These are phyloP conservation scores for Phytopythium cucurbitacearum DNA, from an alignment of 352 stramenopile species.

Conservation along the genomic window DNA sequence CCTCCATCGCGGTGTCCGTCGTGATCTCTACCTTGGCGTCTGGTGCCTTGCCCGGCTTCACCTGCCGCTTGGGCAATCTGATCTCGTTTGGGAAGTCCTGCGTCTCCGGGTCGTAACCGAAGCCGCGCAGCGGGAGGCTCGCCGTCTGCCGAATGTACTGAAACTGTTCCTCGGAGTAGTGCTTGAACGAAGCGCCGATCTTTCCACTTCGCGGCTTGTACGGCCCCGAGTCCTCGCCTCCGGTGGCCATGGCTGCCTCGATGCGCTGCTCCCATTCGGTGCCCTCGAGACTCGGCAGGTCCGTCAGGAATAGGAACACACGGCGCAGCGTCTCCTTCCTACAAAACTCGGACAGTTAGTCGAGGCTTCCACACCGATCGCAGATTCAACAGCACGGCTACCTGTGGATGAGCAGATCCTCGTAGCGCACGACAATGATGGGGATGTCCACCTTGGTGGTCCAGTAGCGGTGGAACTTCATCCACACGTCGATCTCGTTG, in stretches of 20 bases:
- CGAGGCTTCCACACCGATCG: too few species aligned
- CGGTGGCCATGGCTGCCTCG: slow-evolving; percentile 45
- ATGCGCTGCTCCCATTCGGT: slow-evolving; percentile 78
- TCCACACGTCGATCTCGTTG: slow-evolving; percentile 91
- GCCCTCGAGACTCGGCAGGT: slow-evolving; percentile 54
- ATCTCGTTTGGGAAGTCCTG: slow-evolving; percentile 77
- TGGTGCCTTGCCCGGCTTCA: slow-evolving; percentile 58
- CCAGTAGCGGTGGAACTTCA: slow-evolving; percentile 91
- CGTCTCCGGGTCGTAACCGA: slow-evolving; percentile 82
- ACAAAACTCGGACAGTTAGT: too few species aligned
- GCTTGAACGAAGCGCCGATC: slow-evolving; percentile 78
- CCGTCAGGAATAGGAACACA: slow-evolving; percentile 77
- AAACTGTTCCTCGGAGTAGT: slow-evolving; percentile 83
- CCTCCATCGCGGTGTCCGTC: slow-evolving; percentile 53
- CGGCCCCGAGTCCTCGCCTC: slow-evolving; percentile 57
- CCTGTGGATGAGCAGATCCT: slow-evolving; percentile 80
- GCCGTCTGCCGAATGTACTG: slow-evolving; percentile 76
- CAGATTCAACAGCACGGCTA: too few species aligned
- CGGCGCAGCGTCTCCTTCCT: slow-evolving; percentile 72
- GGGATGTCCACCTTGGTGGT: slow-evolving; percentile 85
- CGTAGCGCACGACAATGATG: slow-evolving; percentile 91
- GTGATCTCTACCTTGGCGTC: slow-evolving; percentile 55
- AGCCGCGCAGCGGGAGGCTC: slow-evolving; percentile 71
- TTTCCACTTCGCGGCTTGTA: slow-evolving; percentile 85
- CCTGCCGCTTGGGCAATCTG: slow-evolving; percentile 66